These are phyloP conservation scores for Dactylellina sp. DNA, from an alignment of 2,329 filamentous ascomycete genomes.

Conservation along the genomic window DNA sequence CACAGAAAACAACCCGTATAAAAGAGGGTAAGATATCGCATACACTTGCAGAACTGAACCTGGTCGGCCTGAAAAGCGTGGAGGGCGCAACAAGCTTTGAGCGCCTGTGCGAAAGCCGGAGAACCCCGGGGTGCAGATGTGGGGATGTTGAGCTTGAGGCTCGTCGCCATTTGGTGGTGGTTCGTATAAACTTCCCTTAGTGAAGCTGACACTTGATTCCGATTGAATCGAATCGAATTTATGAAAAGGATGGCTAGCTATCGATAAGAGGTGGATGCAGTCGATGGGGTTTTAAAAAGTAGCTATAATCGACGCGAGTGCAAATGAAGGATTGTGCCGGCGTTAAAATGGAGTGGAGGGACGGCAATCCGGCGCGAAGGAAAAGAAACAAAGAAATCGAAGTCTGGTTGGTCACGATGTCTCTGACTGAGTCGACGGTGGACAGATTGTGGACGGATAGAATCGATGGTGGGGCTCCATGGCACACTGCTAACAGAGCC, in stretches of 20 bases:
- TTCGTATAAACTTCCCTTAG: background rate
- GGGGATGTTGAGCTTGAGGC: slow-evolving; percentile 61
- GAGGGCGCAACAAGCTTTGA: slow-evolving; percentile 60
- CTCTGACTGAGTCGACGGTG: no score
- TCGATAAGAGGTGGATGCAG: background rate
- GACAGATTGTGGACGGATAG: no score
- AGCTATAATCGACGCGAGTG: no score
- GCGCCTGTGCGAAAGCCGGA: slow-evolving; percentile 59
- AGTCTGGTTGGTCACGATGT: slow-evolving; percentile 14
- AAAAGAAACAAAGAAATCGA: no score
- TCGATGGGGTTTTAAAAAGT: no score
- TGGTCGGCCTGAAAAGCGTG: slow-evolving; percentile 58
- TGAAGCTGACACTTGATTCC: no score
- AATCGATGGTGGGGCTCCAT: no score
- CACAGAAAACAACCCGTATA: background rate
- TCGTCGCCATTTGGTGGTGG: slow-evolving; percentile 53
- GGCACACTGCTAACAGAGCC: no score
- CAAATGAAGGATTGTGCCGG: no score
- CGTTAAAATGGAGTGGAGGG: background rate
- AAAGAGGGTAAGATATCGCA: slow-evolving; percentile 8
- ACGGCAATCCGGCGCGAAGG: background rate
- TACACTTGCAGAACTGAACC: slow-evolving; percentile 60
- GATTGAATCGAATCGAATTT: no score
- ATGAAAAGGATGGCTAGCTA: background rate
- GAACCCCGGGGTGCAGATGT: slow-evolving; percentile 58